Percentiles rank a stretch among this genome's conserved stretches.
phyloP scores from a whole-genome alignment of 345 rosid genomes.

The Rhizophora mangle region DNA sequence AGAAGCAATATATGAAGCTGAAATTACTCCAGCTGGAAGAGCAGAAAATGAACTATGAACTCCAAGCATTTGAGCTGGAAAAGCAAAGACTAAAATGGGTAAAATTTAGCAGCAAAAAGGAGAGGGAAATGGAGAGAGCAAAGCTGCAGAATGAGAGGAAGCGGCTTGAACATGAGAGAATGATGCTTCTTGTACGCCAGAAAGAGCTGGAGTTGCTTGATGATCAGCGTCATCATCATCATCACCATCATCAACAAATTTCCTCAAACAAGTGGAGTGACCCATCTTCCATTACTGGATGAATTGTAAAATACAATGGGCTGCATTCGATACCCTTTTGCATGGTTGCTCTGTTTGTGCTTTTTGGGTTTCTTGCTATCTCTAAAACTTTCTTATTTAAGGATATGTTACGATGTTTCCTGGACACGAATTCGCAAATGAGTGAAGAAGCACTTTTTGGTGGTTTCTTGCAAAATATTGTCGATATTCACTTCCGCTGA shows the following conservation, averaged over 20 bases:
- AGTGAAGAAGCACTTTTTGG: no score
- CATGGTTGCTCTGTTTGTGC: background rate
- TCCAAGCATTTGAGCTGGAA: slow-evolving; percentile 71
- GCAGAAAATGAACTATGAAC: slow-evolving; percentile 56
- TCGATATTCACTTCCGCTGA: no score
- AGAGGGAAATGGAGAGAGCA: slow-evolving; percentile 89
- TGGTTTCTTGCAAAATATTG: no score
- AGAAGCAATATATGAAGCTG: slow-evolving; percentile 78
- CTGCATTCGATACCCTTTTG: background rate
- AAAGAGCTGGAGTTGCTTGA: slow-evolving; percentile 66
- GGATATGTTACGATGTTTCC: no score
- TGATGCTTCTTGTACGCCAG: slow-evolving; percentile 59
- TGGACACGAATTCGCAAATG: no score
- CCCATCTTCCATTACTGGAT: slow-evolving; percentile 57
- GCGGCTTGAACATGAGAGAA: slow-evolving; percentile 69
- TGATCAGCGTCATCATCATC: slow-evolving; percentile 28
- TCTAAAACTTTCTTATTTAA: no score
- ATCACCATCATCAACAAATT: slow-evolving; percentile 39
- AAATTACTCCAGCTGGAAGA: slow-evolving; percentile 67
- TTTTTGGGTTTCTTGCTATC: no score
- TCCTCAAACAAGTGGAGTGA: slow-evolving; percentile 59
- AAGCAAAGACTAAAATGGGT: slow-evolving; percentile 92
- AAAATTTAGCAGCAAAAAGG: slow-evolving; percentile 79
- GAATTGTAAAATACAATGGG: slow-evolving; percentile 7
- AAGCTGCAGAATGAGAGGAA: slow-evolving; percentile 69